Percentiles rank a stretch among this genome's conserved stretches.
Evolutionary conservation across 2,329 filamentous ascomycete genomes (phyloP).

Genomic region (Colletotrichum sp.): DNA sequence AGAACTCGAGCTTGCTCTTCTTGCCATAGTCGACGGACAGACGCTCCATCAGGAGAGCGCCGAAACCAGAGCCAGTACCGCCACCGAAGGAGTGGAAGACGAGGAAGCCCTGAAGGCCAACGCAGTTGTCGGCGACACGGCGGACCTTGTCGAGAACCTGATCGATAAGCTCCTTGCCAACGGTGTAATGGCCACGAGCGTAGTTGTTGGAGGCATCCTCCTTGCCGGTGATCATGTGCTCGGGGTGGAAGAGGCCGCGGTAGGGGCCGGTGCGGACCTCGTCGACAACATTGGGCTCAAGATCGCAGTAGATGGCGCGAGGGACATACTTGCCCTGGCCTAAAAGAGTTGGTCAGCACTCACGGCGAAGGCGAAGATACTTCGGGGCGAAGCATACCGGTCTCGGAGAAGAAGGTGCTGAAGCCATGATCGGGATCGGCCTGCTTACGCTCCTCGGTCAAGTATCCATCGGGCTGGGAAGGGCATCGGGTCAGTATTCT

Average conservation of each 20-base stretch:
- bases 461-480: conserved; percentile 90
- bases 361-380: background rate
- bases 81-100: conserved; percentile 99
- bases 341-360: conserved; percentile 39
- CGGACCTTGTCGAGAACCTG: conserved; percentile 97
- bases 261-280: conserved; percentile 98
- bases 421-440: conserved; percentile 95
- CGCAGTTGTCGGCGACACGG: conserved; percentile 96
- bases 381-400: conserved; percentile 64
- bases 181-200: conserved; percentile 98
- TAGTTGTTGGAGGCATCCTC: conserved; percentile 99
- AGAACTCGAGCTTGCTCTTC: conserved; percentile 99
- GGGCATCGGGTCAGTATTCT: background rate
- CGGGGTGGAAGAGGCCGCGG: conserved; percentile 96
- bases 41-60: conserved; percentile 97
- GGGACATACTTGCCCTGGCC: conserved; percentile 99
- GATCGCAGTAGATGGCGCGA: conserved; percentile 98
- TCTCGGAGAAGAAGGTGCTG: conserved; percentile 99
- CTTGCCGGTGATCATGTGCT: conserved; percentile 99
- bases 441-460: conserved; percentile 97
- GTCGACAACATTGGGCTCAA: conserved; percentile 99
- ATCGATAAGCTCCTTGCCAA: conserved; percentile 99
- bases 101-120: conserved; percentile 97
- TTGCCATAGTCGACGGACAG: conserved; percentile 99
- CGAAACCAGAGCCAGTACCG: conserved; percentile 98